phyloP scores from a whole-genome alignment of 768 basidiomycete species.

The Gymnopilus dilepis region DNA sequence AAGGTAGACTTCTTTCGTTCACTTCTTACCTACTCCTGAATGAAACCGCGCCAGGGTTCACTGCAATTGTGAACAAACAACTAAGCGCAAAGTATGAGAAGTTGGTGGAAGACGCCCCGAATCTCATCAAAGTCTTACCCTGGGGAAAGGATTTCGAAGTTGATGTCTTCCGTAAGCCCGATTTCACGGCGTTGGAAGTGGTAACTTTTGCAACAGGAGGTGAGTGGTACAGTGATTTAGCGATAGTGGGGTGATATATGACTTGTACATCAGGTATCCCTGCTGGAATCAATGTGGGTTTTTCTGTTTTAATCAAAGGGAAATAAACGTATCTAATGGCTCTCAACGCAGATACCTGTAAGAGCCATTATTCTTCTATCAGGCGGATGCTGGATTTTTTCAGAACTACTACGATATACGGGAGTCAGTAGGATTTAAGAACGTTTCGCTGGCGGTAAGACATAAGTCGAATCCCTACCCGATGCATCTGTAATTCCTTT shows the following conservation, averaged over 20 bases:
- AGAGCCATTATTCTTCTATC: conserved; percentile 21
- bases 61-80: conserved; percentile 86
- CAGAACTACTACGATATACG: conserved; percentile 86
- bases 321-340: conserved; percentile 5
- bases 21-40: conserved; percentile 9
- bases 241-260: conserved; percentile 7
- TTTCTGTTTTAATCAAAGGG: conserved; percentile 2
- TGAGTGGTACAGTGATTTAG: conserved; percentile 27
- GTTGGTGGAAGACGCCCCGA: conserved; percentile 77
- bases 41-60: conserved; percentile 62
- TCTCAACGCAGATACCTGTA: conserved; percentile 63
- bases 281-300: conserved; percentile 78
- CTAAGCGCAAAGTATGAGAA: conserved; percentile 82
- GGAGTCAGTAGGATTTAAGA: conserved; percentile 86
- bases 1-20: conserved; percentile 52
- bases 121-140: conserved; percentile 79
- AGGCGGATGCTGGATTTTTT: neutral
- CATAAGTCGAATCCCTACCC: neutral
- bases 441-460: conserved; percentile 80
- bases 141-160: conserved; percentile 77
- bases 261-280: conserved; percentile 75
- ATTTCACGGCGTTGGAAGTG: conserved; percentile 86
- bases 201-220: conserved; percentile 85
- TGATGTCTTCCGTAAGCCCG: conserved; percentile 83
- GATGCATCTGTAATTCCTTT: neutral